A percentile compares a stretch with the other conserved stretches of the same genome.
Conservation (phyloP, 1,139 yeast genomes). For the Yamadazyma triangularis region DNA sequence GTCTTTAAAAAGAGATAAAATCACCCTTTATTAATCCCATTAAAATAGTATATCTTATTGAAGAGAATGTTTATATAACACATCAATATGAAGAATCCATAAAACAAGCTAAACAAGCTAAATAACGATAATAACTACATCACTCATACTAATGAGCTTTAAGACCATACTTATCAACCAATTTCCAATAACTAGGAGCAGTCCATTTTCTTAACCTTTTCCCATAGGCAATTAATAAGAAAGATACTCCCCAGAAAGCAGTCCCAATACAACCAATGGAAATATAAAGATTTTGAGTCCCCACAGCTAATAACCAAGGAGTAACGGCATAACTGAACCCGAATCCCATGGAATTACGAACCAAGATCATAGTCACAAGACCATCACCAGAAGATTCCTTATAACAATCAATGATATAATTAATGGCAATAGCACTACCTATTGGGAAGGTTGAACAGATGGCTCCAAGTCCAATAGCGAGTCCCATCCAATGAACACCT, state of each 20-base stretch:
- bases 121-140: too few species aligned
- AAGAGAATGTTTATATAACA: too few species aligned
- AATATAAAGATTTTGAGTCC: slow-evolving; percentile 17
- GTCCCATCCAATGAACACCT: slow-evolving; percentile 21
- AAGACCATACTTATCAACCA: slow-evolving; percentile 17
- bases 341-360: slow-evolving; percentile 19
- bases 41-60: too few species aligned
- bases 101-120: too few species aligned
- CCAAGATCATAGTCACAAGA: slow-evolving; percentile 18
- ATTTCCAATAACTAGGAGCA: slow-evolving; percentile 17
- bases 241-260: slow-evolving; percentile 18
- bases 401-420: slow-evolving; percentile 18
- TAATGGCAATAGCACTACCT: slow-evolving; percentile 19
- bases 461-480: slow-evolving; percentile 18
- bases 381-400: slow-evolving; percentile 19
- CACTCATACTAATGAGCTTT: slow-evolving; percentile 17
- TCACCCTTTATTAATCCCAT: too few species aligned
- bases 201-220: slow-evolving; percentile 17
- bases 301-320: slow-evolving; percentile 18
- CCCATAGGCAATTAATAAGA: slow-evolving; percentile 20
- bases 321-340: slow-evolving; percentile 20
- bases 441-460: slow-evolving; percentile 19
- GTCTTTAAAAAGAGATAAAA: too few species aligned
- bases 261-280: slow-evolving; percentile 19
- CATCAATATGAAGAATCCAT: too few species aligned